A percentile compares a stretch with the other conserved stretches of the same genome.
phyloP scores from a whole-genome alignment of 2,329 filamentous ascomycete species.

The Venturia effusa region DNA sequence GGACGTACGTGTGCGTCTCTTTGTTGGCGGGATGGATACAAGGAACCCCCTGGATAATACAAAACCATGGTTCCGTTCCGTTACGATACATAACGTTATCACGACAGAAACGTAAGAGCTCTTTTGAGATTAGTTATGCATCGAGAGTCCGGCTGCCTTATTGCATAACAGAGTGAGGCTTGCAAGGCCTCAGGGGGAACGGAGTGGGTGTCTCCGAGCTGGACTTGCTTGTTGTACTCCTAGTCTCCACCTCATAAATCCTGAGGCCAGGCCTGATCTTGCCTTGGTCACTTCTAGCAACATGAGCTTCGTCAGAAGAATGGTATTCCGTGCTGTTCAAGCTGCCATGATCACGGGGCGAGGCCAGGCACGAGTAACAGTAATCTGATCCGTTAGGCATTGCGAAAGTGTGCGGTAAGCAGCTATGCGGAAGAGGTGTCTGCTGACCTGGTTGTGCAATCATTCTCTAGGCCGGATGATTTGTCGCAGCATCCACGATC shows the following conservation, averaged over 20 bases:
- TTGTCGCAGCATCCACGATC: no score
- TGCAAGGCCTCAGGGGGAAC: no score
- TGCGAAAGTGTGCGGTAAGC: neutral
- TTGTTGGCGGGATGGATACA: neutral
- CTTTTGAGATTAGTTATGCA: neutral
- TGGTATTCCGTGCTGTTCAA: neutral
- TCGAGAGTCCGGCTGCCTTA: neutral
- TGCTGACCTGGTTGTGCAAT: no score
- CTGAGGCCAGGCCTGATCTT: neutral
- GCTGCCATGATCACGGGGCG: neutral
- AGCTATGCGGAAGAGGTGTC: neutral
- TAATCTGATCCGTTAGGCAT: neutral
- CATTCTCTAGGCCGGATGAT: no score
- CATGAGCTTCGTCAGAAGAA: neutral
- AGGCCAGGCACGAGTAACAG: neutral
- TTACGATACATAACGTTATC: neutral
- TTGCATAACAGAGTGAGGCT: no score
- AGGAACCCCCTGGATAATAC: neutral
- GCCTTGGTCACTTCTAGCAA: neutral
- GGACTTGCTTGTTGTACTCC: neutral
- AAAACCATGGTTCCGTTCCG: neutral
- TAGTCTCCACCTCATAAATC: neutral
- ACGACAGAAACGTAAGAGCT: neutral
- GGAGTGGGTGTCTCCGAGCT: neutral
- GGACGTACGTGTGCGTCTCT: neutral